These are phyloP conservation scores for Ascochyta rabiei DNA, from an alignment of 2,329 filamentous ascomycete species.

Conservation along the genomic window DNA sequence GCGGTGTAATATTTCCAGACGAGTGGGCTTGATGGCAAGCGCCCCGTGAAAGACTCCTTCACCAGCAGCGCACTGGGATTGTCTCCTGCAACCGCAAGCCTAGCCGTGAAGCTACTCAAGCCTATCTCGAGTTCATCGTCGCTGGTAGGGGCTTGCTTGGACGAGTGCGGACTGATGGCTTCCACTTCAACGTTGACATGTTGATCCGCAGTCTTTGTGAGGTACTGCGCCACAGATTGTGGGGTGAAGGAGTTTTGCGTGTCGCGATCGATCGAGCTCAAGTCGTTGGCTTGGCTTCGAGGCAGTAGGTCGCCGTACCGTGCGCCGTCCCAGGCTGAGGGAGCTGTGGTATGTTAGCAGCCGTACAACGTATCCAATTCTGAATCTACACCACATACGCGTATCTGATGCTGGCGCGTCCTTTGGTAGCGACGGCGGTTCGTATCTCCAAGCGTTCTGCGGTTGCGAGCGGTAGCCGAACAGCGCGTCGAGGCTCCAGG, in stretches of 20 bases:
- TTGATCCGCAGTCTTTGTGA: not conserved
- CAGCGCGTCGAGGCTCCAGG: conserved; percentile 36
- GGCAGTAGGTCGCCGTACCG: not conserved
- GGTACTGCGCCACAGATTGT: not conserved
- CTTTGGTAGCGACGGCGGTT: conserved; percentile 37
- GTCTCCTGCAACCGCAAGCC: not conserved
- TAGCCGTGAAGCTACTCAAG: conserved; percentile 1
- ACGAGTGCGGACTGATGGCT: not conserved
- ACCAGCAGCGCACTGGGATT: not conserved
- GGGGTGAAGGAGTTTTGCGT: not conserved
- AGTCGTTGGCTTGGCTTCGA: not conserved
- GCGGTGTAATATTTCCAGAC: conserved; percentile 8
- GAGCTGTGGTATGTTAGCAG: conserved; percentile 3
- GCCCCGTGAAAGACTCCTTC: not conserved
- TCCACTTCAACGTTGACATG: not conserved
- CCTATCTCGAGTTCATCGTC: not conserved
- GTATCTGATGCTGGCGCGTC: conserved; percentile 15
- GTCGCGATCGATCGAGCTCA: not conserved
- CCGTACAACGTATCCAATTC: not conserved
- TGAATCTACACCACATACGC: conserved; percentile 22
- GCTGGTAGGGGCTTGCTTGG: not conserved
- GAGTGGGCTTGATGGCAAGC: not conserved
- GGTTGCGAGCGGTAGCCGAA: conserved; percentile 33
- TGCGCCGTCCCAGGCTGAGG: not conserved
- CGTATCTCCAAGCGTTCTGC: conserved; percentile 42